phyloP scores from a whole-genome alignment of 768 basidiomycete species.

The Phaeotremella skinneri region DNA sequence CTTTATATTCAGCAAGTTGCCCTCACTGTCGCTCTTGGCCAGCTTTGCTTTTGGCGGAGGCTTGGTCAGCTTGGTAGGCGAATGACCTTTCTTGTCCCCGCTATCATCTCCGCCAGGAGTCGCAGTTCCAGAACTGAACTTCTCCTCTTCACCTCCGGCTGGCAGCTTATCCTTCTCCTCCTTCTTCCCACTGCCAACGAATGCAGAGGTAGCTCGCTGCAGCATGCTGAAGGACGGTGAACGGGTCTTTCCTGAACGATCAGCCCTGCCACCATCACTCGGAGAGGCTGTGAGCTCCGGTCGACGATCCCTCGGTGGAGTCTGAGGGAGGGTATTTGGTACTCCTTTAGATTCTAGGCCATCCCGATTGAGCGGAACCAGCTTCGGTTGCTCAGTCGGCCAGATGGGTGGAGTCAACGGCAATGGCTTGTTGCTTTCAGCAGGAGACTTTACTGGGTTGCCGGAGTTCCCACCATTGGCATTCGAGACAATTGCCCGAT shows the following conservation, averaged over 20 bases:
- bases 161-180: slow-evolving; percentile 66
- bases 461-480: neutral
- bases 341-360: neutral
- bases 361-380: neutral
- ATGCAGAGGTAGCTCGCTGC: slow-evolving; percentile 86
- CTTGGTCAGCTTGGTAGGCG: slow-evolving; percentile 46
- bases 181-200: slow-evolving; percentile 78
- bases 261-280: slow-evolving; percentile 11
- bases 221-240: slow-evolving; percentile 93
- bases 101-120: slow-evolving; percentile 15
- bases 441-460: neutral
- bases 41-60: slow-evolving; percentile 24
- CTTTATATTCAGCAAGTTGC: neutral
- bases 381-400: neutral
- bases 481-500: neutral
- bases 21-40: slow-evolving; percentile 12
- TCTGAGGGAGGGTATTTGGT: slow-evolving; percentile 9
- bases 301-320: slow-evolving; percentile 20
- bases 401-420: neutral
- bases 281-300: slow-evolving; percentile 6
- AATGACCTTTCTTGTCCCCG: slow-evolving; percentile 18
- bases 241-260: slow-evolving; percentile 59
- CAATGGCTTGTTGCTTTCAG: neutral
- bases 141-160: slow-evolving; percentile 12
- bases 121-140: slow-evolving; percentile 14